Evolutionary conservation across 257 asterid genomes (phyloP).

Genomic region (Rehmannia glutinosa): DNA sequence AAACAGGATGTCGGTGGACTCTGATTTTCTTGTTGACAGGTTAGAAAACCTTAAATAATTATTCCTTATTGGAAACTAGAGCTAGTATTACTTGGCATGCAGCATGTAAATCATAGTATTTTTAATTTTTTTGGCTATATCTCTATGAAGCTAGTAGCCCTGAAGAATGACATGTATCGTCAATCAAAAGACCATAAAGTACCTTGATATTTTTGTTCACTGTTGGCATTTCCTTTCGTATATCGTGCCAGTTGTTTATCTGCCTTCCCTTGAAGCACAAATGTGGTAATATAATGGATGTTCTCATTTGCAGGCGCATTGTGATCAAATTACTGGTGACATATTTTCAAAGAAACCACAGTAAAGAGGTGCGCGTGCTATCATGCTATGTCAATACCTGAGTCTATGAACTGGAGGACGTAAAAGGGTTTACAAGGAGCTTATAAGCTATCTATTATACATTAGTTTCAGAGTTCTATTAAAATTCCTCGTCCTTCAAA

Average conservation of each 20-base stretch:
- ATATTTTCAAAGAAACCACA: constrained; percentile 94
- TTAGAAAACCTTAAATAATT: constrained; percentile 26
- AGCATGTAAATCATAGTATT: neutral
- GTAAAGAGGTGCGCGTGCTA: constrained; percentile 76
- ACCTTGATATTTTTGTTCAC: neutral
- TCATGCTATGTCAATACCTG: neutral
- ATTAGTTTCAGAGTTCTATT: neutral
- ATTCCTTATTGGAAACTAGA: neutral
- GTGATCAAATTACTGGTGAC: constrained; percentile 94
- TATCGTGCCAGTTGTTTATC: neutral
- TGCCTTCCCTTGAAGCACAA: neutral
- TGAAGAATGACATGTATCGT: too few species aligned
- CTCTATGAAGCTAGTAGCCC: neutral
- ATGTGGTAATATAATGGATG: neutral
- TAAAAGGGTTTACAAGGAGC: constrained; percentile 3
- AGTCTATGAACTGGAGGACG: too few species aligned
- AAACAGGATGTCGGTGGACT: constrained; percentile 98
- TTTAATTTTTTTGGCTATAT: neutral
- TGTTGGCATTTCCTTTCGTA: neutral
- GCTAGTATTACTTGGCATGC: neutral
- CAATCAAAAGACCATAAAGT: neutral
- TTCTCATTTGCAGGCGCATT: constrained; percentile 72
- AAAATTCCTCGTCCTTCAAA: neutral
- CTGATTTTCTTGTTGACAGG: constrained; percentile 98
- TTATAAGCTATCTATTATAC: neutral